Conservation (phyloP, 345 rosid species). For the Firmiana major region DNA sequence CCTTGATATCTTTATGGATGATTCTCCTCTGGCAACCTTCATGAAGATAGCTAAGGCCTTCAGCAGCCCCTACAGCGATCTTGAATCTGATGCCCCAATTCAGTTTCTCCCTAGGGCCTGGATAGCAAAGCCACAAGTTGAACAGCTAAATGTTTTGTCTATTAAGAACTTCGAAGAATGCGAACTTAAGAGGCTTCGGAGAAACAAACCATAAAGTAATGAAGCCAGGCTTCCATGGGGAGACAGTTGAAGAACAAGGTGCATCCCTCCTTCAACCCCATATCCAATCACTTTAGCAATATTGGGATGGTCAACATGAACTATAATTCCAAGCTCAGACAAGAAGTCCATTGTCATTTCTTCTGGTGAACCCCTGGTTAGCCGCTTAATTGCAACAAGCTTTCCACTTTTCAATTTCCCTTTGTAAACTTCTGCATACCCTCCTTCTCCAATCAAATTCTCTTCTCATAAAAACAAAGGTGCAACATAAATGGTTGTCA, state of each 20-base stretch:
- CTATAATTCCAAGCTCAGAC: conserved; percentile 87
- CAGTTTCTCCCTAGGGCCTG: conserved; percentile 60
- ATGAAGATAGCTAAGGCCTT: conserved; percentile 77
- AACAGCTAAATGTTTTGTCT: neutral
- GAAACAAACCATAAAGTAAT: conserved; percentile 63
- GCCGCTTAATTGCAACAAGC: conserved; percentile 65
- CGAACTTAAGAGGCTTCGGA: neutral
- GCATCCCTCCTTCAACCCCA: conserved; percentile 96
- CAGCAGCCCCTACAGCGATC: conserved; percentile 76
- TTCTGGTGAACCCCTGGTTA: conserved; percentile 71
- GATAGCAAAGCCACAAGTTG: conserved; percentile 2
- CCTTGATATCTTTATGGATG: conserved; percentile 92
- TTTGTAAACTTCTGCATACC: conserved; percentile 85
- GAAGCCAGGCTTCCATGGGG: conserved; percentile 85
- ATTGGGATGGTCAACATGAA: conserved; percentile 90
- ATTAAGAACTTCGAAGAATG: neutral
- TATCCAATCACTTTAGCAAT: conserved; percentile 83
- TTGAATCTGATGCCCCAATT: conserved; percentile 64
- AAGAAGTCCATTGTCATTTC: conserved; percentile 84
- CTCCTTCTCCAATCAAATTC: conserved; percentile 85
- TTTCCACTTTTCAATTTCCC: conserved; percentile 62
- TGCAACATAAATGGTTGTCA: neutral
- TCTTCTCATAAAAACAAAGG: conserved; percentile 34
- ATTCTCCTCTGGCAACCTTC: conserved; percentile 91
- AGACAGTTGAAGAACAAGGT: conserved; percentile 83